These are phyloP conservation scores for Nicotiana sylvestris DNA, from an alignment of 257 asterid species.

Conservation along the genomic window DNA sequence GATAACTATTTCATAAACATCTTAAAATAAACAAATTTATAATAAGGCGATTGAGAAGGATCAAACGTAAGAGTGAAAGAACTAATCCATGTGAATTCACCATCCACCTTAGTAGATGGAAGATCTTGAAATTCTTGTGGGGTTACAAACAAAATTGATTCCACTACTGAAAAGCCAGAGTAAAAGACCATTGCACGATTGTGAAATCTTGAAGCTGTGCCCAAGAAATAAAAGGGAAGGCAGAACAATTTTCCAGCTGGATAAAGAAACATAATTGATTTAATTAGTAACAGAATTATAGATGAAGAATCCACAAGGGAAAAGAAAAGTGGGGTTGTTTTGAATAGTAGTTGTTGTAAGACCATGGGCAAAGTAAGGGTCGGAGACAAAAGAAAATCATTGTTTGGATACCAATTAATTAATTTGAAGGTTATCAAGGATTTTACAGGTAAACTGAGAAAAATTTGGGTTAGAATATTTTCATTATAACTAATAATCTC, in stretches of 20 bases:
- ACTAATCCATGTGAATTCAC: too few species aligned
- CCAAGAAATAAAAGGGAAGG: neutral
- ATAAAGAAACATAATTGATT: neutral
- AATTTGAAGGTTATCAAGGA: neutral
- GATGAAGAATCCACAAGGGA: neutral
- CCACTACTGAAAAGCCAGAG: neutral
- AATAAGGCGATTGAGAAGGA: too few species aligned
- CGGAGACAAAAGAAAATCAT: constrained; percentile 8
- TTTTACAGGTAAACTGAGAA: neutral
- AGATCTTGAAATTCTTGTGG: neutral
- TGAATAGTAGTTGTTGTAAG: neutral
- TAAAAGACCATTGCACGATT: constrained; percentile 7
- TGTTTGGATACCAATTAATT: neutral
- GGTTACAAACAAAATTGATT: neutral
- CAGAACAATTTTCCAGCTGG: too few species aligned
- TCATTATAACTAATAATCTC: neutral
- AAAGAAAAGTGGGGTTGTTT: neutral
- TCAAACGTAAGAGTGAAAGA: too few species aligned
- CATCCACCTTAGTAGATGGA: too few species aligned
- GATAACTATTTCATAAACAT: too few species aligned
- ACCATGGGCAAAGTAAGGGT: neutral
- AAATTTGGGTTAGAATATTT: neutral
- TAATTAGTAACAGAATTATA: neutral
- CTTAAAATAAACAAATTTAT: too few species aligned
- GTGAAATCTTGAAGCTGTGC: neutral